A percentile compares a stretch with the other conserved stretches of the same genome.
Conservation (phyloP, 2,329 filamentous ascomycete species). For the Juglanconis sp. region DNA sequence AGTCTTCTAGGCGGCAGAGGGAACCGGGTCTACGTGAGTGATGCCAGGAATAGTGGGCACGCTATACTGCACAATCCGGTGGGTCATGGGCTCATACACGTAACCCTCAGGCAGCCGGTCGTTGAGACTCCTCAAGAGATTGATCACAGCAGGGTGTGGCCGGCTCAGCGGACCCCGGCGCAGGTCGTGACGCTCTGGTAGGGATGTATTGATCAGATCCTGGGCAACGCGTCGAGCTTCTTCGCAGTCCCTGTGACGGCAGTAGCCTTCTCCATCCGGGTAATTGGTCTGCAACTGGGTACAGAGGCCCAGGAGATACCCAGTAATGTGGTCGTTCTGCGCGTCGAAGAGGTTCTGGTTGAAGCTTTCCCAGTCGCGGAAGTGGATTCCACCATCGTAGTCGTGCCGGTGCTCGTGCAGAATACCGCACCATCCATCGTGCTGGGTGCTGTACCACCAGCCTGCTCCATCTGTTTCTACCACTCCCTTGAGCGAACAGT, state of each 20-base stretch:
- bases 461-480: neutral
- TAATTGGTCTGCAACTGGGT: neutral
- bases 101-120: constrained; percentile 16
- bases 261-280: neutral
- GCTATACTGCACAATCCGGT: neutral
- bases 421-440: constrained; percentile 11
- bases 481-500: neutral
- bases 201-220: neutral
- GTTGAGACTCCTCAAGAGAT: constrained; percentile 20
- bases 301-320: constrained; percentile 10
- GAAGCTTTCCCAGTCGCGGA: neutral
- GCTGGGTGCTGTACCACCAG: constrained; percentile 7
- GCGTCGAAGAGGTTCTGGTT: neutral
- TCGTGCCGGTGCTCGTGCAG: constrained; percentile 11
- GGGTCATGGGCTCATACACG: constrained; percentile 3
- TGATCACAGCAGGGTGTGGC: neutral
- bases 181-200: neutral
- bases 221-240: neutral
- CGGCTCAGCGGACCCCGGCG: neutral
- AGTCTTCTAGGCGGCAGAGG: too few relatives aligned
- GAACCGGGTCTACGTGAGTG: neutral
- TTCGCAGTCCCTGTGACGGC: neutral
- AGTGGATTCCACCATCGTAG: constrained; percentile 5
- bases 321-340: neutral
- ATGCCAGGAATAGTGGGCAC: neutral